Evolutionary conservation across 257 asterid species (phyloP).

Genomic region (Nicotiana knightiana): DNA sequence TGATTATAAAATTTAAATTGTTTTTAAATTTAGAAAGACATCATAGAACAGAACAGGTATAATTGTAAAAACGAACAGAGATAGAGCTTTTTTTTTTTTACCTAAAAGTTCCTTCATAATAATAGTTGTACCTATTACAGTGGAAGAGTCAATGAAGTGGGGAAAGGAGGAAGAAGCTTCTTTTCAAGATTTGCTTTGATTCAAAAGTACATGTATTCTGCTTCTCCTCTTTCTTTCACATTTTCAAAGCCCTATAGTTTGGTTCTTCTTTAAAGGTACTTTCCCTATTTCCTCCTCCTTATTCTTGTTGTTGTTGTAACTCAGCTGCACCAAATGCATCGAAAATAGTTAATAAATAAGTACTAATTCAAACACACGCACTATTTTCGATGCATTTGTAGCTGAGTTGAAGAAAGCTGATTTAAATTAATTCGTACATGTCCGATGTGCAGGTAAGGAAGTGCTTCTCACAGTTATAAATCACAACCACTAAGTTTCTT

Average conservation of each 20-base stretch:
- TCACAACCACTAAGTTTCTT: not conserved
- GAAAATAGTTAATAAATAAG: too few relatives aligned
- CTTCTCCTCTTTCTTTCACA: not conserved
- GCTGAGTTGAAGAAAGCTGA: not conserved
- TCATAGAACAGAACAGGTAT: too few relatives aligned
- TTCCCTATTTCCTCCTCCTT: not conserved
- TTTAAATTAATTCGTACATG: not conserved
- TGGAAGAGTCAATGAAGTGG: conserved; percentile 3
- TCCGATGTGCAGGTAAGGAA: not conserved
- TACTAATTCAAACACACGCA: not conserved
- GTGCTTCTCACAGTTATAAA: not conserved
- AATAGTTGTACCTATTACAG: not conserved
- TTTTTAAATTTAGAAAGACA: too few relatives aligned
- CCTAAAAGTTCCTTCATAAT: too few relatives aligned
- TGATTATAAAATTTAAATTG: too few relatives aligned
- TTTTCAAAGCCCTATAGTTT: not conserved
- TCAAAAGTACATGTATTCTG: not conserved
- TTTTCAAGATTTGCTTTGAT: not conserved
- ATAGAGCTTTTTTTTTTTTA: too few relatives aligned
- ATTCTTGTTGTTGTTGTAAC: not conserved
- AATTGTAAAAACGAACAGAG: too few relatives aligned
- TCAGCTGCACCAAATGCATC: too few relatives aligned
- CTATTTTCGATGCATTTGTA: not conserved
- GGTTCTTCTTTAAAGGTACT: not conserved
- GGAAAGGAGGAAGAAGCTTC: not conserved